Conservation (phyloP, 805 yeast genomes). For the Wickerhamomyces ciferrii region DNA sequence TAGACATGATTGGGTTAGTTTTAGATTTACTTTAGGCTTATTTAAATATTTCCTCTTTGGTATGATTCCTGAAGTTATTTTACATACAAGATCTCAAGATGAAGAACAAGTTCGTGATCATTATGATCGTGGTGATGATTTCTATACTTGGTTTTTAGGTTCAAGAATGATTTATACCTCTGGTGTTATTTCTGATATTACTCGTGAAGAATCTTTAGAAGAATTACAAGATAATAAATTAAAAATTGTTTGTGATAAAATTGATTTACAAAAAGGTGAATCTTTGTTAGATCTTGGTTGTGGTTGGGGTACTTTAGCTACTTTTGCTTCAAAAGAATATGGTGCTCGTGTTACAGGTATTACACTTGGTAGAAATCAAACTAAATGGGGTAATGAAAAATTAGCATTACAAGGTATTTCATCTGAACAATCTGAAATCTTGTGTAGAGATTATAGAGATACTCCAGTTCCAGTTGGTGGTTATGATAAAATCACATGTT, state of each 20-base stretch:
- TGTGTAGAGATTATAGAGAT: constrained; percentile 87
- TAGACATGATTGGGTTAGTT: constrained; percentile 89
- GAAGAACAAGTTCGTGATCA: constrained; percentile 96
- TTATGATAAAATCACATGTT: constrained; percentile 83
- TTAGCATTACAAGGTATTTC: constrained; percentile 65
- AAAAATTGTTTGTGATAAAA: constrained; percentile 82
- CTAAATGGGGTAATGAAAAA: constrained; percentile 78
- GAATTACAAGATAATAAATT: constrained; percentile 86
- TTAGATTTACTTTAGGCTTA: constrained; percentile 69
- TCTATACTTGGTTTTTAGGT: constrained; percentile 90
- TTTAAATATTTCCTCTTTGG: constrained; percentile 80
- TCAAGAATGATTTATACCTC: constrained; percentile 93
- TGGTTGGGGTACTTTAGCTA: constrained; percentile 94
- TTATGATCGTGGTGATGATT: constrained; percentile 95
- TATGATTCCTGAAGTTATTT: constrained; percentile 86
- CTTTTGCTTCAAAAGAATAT: constrained; percentile 74
- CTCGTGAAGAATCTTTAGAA: constrained; percentile 67
- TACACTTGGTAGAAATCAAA: constrained; percentile 87
- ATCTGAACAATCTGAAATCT: constrained; percentile 64
- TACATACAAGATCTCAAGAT: constrained; percentile 91
- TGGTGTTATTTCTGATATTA: constrained; percentile 73
- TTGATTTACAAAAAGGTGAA: constrained; percentile 69
- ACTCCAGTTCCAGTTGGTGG: constrained; percentile 66
- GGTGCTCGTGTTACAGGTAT: constrained; percentile 88
- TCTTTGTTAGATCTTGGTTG: constrained; percentile 81